A percentile compares a stretch with the other conserved stretches of the same genome.
Evolutionary conservation across 2,329 filamentous ascomycete genomes (phyloP).

Genomic region (Calonectria pteridis): DNA sequence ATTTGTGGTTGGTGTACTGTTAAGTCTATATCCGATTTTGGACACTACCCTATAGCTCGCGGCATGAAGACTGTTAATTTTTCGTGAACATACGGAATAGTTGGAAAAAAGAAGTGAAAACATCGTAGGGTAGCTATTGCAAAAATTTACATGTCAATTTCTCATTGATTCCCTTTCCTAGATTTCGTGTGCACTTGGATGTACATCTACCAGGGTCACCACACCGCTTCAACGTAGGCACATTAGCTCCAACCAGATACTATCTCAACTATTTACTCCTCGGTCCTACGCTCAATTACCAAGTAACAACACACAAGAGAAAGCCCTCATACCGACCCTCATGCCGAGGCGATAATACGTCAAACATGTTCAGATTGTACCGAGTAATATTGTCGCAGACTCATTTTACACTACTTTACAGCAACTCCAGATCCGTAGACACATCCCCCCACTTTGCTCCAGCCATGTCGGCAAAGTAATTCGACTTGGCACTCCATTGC

Average conservation of each 20-base stretch:
- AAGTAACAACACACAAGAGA: not conserved
- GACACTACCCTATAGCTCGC: not conserved
- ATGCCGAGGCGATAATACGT: not conserved
- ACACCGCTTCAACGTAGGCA: not conserved
- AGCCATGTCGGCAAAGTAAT: conserved; percentile 47
- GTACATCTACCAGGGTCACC: too few relatives aligned
- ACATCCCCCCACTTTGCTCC: conserved; percentile 48
- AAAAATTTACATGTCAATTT: not conserved
- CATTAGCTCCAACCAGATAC: not conserved
- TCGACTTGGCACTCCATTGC: conserved; percentile 47
- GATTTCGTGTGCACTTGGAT: not conserved
- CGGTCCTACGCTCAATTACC: not conserved
- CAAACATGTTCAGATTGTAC: not conserved
- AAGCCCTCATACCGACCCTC: not conserved
- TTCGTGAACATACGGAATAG: too few relatives aligned
- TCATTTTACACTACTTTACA: conserved; percentile 5
- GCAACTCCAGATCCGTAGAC: conserved; percentile 37
- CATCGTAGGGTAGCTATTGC: too few relatives aligned
- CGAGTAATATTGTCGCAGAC: not conserved
- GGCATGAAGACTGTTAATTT: too few relatives aligned
- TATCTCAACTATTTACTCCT: not conserved
- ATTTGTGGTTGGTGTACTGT: not conserved
- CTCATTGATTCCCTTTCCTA: not conserved
- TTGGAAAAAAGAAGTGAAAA: too few relatives aligned
- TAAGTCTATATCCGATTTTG: too few relatives aligned